Evolutionary conservation across 305 asterid genomes (phyloP).

Genomic region (Fraxinus angustifolia): DNA sequence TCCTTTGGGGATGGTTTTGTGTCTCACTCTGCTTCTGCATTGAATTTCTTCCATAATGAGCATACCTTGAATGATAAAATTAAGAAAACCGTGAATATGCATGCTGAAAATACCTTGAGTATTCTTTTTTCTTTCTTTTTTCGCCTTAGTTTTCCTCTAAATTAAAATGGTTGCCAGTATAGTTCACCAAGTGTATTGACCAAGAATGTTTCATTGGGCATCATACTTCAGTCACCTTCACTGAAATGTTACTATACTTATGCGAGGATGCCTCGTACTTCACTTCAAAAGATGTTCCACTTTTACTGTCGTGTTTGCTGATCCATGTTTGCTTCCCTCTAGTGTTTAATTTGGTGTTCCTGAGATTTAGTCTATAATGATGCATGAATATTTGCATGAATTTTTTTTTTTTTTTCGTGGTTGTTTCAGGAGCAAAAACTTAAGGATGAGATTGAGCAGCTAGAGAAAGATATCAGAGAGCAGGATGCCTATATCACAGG

Average conservation of each 20-base stretch:
- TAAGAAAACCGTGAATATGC: not conserved
- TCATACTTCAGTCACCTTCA: constrained; percentile 9
- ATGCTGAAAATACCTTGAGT: not conserved
- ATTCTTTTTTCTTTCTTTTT: not conserved
- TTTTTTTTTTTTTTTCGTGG: constrained; percentile 10
- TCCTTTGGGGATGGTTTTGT: constrained; percentile 3
- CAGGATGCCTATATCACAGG: constrained; percentile 59
- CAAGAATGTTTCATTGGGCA: not conserved
- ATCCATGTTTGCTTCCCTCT: constrained; percentile 14
- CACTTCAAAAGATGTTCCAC: constrained; percentile 3
- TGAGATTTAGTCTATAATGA: constrained; percentile 4
- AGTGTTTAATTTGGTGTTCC: constrained; percentile 1
- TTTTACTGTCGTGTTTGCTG: constrained; percentile 8
- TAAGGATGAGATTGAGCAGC: constrained; percentile 75
- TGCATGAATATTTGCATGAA: constrained; percentile 8
- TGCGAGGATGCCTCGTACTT: constrained; percentile 4
- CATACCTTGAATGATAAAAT: not conserved
- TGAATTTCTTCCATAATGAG: not conserved
- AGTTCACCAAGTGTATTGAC: not conserved
- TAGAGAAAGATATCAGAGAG: constrained; percentile 55
- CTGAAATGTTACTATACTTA: not conserved
- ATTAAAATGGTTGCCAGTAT: not conserved
- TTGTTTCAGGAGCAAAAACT: constrained; percentile 73
- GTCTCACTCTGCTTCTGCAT: not conserved
- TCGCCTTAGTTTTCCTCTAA: not conserved